Percentiles rank a stretch among this genome's conserved stretches.
Evolutionary conservation across 768 basidiomycete genomes (phyloP).

Genomic region (Xerocomellus chrysenteron): DNA sequence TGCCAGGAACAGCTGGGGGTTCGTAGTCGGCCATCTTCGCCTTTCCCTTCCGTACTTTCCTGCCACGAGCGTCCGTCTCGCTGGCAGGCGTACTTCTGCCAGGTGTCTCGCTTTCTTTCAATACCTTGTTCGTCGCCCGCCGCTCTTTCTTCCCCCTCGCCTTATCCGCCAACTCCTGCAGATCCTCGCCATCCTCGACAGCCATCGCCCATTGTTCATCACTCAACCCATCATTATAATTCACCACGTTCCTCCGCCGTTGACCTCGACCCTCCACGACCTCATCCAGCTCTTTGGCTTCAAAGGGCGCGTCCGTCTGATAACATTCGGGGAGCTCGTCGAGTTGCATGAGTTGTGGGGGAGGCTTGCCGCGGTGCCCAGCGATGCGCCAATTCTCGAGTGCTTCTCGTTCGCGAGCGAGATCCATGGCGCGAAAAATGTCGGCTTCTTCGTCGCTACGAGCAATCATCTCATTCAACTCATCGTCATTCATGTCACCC

Average conservation of each 20-base stretch:
- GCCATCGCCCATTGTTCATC: constrained; percentile 94
- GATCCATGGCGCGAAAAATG: constrained; percentile 82
- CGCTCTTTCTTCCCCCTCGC: constrained; percentile 64
- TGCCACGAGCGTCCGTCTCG: constrained; percentile 54
- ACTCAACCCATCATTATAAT: constrained; percentile 90
- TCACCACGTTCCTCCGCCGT: constrained; percentile 78
- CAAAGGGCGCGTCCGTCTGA: constrained; percentile 80
- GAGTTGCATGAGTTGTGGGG: constrained; percentile 73
- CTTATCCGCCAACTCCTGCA: constrained; percentile 69
- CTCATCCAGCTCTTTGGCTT: constrained; percentile 53
- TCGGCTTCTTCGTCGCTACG: constrained; percentile 76
- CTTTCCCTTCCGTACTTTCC: constrained; percentile 60
- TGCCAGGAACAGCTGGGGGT: constrained; percentile 42
- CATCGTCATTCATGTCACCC: constrained; percentile 91
- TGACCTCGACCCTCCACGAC: constrained; percentile 78
- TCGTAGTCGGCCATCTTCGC: constrained; percentile 58
- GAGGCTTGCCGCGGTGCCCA: constrained; percentile 78
- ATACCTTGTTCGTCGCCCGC: constrained; percentile 55
- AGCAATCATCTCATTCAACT: constrained; percentile 90
- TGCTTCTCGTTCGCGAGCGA: constrained; percentile 69
- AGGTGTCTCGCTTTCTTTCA: constrained; percentile 59
- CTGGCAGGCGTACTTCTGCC: constrained; percentile 64
- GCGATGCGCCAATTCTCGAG: constrained; percentile 64
- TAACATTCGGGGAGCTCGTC: constrained; percentile 94
- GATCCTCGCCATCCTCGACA: constrained; percentile 78